phyloP scores from a whole-genome alignment of 1,139 yeast species.

The Candida sojae region DNA sequence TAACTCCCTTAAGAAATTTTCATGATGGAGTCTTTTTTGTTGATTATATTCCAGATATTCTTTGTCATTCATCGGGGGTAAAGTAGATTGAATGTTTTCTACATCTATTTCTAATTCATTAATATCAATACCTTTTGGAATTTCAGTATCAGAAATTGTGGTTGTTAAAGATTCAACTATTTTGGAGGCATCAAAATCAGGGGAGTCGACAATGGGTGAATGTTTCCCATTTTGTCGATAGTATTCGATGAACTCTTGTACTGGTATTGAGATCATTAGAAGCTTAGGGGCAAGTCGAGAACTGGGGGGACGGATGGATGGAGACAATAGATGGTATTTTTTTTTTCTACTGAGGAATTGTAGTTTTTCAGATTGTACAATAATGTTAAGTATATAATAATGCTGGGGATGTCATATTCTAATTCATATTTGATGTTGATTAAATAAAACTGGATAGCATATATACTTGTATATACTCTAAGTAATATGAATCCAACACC shows the following conservation, averaged over 20 bases:
- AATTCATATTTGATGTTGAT: too few relatives aligned
- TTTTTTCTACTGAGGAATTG: neutral
- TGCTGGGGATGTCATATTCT: too few relatives aligned
- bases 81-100: neutral
- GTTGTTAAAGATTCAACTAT: neutral
- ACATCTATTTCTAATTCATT: conserved; percentile 4
- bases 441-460: too few relatives aligned
- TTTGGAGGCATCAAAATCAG: neutral
- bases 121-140: neutral
- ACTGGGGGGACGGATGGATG: too few relatives aligned
- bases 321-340: neutral
- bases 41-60: neutral
- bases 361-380: neutral
- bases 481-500: too few relatives aligned
- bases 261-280: neutral
- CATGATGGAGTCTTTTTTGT: conserved; percentile 2
- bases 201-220: neutral
- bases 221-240: conserved; percentile 1
- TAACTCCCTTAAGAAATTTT: neutral
- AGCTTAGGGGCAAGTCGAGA: too few relatives aligned
- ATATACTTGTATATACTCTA: too few relatives aligned
- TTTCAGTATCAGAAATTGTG: neutral
- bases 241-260: neutral
- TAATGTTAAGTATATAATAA: too few relatives aligned
- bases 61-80: neutral